Base-by-base conservation (phyloP, 2,329 filamentous ascomycete genomes). In the Pseudogymnoascus sp. region DNA sequence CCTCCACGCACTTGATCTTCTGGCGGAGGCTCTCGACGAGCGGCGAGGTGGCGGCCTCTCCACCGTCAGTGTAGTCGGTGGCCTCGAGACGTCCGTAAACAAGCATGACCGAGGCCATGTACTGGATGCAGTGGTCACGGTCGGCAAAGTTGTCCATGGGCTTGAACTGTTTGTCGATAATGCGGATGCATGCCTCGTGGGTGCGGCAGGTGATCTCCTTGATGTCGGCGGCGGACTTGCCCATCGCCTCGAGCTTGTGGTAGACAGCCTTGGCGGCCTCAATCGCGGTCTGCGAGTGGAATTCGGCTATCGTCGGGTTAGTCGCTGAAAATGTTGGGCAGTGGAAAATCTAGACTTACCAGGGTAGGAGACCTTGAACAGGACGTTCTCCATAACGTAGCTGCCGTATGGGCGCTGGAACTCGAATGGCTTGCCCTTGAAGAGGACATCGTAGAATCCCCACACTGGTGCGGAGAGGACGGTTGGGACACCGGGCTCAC, bases 151-250 rank as follows among this genome's bases (percentile, higher is more conserved):
- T 99, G 83, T 97, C 93, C 91, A 99, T 96, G 71, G 93, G 88
- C 85, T 97, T 97, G 85, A 96, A 96, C 80, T 99, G 95, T 85
- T 99, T 99, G 85, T 99, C 95, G 73, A 99, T 99, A 79, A 99
- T 99, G 73, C 95, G 92, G 75, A 99, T 86, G 81, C 95, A 97
- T 64, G 95, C 95, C 80, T 99, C 95, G 81, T 99, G 95, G 7
- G 95, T 99, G 72, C 95, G 89, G 86, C 93, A 96, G 70, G 89
- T 92, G 72, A 99, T 86, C 66, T 84, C 84, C 81, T 96, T 93
- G 81, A 99, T 96, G 77, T 99, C 93, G 70, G 88, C 89, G 64
- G 93, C 92, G 62, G 88, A 90, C 84, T 97, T 96, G 79, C 92
- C 93, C 81, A 89, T 81, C 44, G 85, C 82, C 77, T 89, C 88